phyloP scores from a whole-genome alignment of 345 rosid species.

The Kernera saxatilis region DNA sequence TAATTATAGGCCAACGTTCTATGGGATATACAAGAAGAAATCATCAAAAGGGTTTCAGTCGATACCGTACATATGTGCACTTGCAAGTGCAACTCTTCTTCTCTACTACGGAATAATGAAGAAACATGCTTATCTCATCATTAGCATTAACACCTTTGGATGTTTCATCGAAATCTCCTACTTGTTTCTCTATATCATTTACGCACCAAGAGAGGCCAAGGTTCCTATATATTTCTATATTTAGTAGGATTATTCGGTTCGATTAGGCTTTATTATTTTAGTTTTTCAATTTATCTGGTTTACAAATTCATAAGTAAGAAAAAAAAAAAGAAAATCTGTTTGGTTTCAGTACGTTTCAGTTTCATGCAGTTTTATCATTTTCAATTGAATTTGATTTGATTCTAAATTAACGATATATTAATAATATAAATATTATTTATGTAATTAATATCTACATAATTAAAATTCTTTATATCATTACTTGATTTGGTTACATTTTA shows the following conservation, averaged over 20 bases:
- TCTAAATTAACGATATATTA: too few species aligned
- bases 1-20: slow-evolving; percentile 61
- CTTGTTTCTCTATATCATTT: slow-evolving; percentile 42
- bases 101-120: slow-evolving; percentile 60
- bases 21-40: slow-evolving; percentile 51
- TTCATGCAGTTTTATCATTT: too few species aligned
- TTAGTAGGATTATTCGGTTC: neutral
- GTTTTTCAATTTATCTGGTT: neutral
- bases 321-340: too few species aligned
- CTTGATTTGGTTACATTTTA: too few species aligned
- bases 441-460: too few species aligned
- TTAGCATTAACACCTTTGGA: slow-evolving; percentile 61
- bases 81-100: slow-evolving; percentile 60
- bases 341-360: too few species aligned
- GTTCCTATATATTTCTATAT: slow-evolving; percentile 12
- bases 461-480: too few species aligned
- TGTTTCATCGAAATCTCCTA: slow-evolving; percentile 50
- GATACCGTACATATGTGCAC: slow-evolving; percentile 58
- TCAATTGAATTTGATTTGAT: neutral
- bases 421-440: too few species aligned
- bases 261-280: neutral
- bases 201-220: slow-evolving; percentile 57
- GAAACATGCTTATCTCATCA: slow-evolving; percentile 40
- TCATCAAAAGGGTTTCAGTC: slow-evolving; percentile 69
- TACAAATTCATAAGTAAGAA: neutral